Evolutionary conservation across 176 grass and related monocot species (phyloP).

Genomic region (Eleusine indica): DNA sequence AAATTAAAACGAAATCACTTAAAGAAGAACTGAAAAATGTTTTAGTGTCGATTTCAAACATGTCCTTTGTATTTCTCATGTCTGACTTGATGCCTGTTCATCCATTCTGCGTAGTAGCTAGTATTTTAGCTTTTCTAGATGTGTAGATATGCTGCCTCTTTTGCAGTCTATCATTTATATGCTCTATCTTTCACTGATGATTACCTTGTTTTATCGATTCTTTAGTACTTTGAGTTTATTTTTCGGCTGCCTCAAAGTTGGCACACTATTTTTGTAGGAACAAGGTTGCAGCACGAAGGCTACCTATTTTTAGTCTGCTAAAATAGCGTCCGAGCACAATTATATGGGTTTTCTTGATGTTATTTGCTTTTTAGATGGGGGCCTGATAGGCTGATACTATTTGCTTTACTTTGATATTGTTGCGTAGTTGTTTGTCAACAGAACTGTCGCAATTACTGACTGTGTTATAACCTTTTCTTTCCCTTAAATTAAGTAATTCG

Average conservation of each 20-base stretch:
- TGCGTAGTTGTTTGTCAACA: conserved; percentile 8
- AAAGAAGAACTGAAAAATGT: conserved; percentile 19
- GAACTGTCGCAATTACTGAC: conserved; percentile 4
- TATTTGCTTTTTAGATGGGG: conserved; percentile 12
- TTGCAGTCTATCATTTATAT: conserved; percentile 6
- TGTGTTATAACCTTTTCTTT: conserved; percentile 22
- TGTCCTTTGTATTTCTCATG: background rate
- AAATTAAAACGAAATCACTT: conserved; percentile 21
- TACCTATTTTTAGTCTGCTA: conserved; percentile 18
- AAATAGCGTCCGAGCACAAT: background rate
- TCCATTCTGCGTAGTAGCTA: conserved; percentile 21
- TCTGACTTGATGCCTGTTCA: conserved; percentile 27
- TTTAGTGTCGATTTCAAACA: conserved; percentile 9
- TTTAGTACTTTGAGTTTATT: background rate
- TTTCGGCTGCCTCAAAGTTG: background rate
- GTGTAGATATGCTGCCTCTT: conserved; percentile 9
- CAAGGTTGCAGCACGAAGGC: conserved; percentile 15
- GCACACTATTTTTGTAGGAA: background rate
- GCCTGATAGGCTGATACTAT: conserved; percentile 33
- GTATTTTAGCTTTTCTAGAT: conserved; percentile 15
- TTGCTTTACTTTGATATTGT: conserved; percentile 31
- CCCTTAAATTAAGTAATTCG: conserved; percentile 18
- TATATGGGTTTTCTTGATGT: background rate
- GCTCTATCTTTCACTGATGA: conserved; percentile 24
- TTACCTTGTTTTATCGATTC: conserved; percentile 12